Conservation (phyloP, 495 filamentous ascomycete species). For the Mycothermus thermophilus region DNA sequence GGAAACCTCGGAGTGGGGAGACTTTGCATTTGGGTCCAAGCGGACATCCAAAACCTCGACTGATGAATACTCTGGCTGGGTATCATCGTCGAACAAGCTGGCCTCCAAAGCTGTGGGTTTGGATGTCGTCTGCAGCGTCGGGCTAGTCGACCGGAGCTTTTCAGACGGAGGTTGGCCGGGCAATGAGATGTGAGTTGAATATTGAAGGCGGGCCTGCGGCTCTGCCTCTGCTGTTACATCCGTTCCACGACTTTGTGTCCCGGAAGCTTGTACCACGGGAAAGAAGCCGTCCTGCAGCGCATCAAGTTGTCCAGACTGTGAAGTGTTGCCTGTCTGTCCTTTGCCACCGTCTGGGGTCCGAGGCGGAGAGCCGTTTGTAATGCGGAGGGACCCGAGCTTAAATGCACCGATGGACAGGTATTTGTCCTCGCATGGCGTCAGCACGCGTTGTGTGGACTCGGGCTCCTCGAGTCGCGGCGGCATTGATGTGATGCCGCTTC, state of each 20-base stretch:
- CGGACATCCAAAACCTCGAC: constrained; percentile 28
- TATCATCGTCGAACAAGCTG: constrained; percentile 31
- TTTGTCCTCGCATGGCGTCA: constrained; percentile 33
- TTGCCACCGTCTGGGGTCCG: too few species aligned
- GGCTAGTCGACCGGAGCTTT: constrained; percentile 8
- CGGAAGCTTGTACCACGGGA: too few species aligned
- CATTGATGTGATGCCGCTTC: constrained; percentile 20
- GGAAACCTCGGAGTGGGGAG: constrained; percentile 13
- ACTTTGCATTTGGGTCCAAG: constrained; percentile 28
- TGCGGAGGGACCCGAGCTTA: constrained; percentile 43
- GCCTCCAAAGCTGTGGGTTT: constrained; percentile 36
- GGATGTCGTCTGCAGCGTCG: constrained; percentile 29
- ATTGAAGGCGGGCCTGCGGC: constrained; percentile 7
- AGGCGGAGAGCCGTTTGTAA: constrained; percentile 43
- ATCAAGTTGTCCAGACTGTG: too few species aligned
- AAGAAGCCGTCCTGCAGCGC: constrained; percentile 10
- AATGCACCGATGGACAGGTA: constrained; percentile 44
- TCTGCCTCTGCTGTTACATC: background rate
- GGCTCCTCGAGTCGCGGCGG: constrained; percentile 11
- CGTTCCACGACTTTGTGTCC: background rate
- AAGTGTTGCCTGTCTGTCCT: too few species aligned
- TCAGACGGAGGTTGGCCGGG: constrained; percentile 17
- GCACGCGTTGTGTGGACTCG: constrained; percentile 22
- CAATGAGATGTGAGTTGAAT: constrained; percentile 18
- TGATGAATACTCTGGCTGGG: constrained; percentile 20